phyloP scores from a whole-genome alignment of 768 basidiomycete species.

The Boletus speciosus region DNA sequence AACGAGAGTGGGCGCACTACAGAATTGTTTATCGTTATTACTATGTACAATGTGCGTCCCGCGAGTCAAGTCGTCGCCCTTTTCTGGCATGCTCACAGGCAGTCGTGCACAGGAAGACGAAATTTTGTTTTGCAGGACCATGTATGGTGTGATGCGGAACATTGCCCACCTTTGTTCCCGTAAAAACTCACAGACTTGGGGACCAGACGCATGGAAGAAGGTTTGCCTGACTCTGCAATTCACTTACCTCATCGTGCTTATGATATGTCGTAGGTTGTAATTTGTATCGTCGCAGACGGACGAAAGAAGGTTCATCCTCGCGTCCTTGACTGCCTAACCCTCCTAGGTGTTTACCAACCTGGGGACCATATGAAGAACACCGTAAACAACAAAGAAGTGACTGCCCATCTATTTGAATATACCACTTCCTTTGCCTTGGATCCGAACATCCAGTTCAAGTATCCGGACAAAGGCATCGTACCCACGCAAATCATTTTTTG shows the following conservation, averaged over 20 bases:
- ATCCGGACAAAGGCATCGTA: slow-evolving; percentile 89
- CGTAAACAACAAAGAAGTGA: slow-evolving; percentile 70
- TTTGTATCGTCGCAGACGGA: slow-evolving; percentile 89
- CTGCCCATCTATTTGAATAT: slow-evolving; percentile 80
- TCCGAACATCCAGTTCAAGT: slow-evolving; percentile 76
- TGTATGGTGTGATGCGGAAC: slow-evolving; percentile 93
- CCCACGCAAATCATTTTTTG: slow-evolving; percentile 94
- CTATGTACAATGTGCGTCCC: slow-evolving; percentile 86
- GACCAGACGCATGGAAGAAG: slow-evolving; percentile 96
- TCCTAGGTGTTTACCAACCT: slow-evolving; percentile 90
- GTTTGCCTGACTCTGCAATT: slow-evolving; percentile 29
- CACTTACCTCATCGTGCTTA: background rate
- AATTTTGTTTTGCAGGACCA: slow-evolving; percentile 83
- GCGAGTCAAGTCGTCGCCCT: background rate
- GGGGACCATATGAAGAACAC: slow-evolving; percentile 58
- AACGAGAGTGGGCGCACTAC: slow-evolving; percentile 76
- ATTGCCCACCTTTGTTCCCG: slow-evolving; percentile 79
- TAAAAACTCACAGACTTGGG: slow-evolving; percentile 93
- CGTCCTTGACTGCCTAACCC: slow-evolving; percentile 83
- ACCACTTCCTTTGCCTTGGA: slow-evolving; percentile 79
- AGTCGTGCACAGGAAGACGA: slow-evolving; percentile 67
- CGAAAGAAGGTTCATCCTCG: slow-evolving; percentile 79
- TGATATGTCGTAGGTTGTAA: slow-evolving; percentile 60
- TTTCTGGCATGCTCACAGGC: slow-evolving; percentile 11
- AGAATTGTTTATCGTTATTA: slow-evolving; percentile 91